phyloP scores from a whole-genome alignment of 2,329 filamentous ascomycete genomes.

The Hypoxylon sp. region DNA sequence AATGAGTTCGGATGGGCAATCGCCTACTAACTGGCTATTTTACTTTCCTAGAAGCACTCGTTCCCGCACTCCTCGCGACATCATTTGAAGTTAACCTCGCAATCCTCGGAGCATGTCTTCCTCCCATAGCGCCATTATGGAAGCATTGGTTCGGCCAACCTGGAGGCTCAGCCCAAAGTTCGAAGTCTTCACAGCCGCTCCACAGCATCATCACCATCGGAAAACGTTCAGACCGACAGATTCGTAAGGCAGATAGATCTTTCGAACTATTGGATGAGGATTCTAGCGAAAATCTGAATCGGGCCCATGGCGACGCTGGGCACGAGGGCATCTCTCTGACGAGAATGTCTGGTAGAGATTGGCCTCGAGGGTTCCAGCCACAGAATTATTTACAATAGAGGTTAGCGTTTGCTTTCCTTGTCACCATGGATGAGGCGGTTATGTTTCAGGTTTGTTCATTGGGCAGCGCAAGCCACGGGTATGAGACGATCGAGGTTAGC shows the following conservation, averaged over 20 bases:
- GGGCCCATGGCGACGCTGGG: background rate
- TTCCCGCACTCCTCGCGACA: constrained; percentile 1
- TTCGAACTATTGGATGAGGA: constrained; percentile 11
- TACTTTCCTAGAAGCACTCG: constrained; percentile 6
- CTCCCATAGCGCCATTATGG: constrained; percentile 7
- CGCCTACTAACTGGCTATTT: background rate
- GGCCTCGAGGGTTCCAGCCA: background rate
- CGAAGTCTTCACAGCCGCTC: constrained; percentile 4
- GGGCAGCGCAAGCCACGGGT: too few species aligned
- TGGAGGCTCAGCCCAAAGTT: background rate
- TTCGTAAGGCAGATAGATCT: background rate
- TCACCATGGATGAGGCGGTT: background rate
- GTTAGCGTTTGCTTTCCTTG: background rate
- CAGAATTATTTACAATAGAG: background rate
- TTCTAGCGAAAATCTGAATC: constrained; percentile 10
- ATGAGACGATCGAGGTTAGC: too few species aligned
- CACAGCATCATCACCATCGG: constrained; percentile 14
- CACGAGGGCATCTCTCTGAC: constrained; percentile 6
- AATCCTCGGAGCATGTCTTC: constrained; percentile 8
- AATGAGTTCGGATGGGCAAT: background rate
- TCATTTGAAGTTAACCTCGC: constrained; percentile 17
- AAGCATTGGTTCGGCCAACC: constrained; percentile 4
- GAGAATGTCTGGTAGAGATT: background rate
- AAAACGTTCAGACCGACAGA: constrained; percentile 3
- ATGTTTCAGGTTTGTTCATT: too few species aligned